These are phyloP conservation scores for Taphrina betulina DNA, from an alignment of 1,139 yeast genomes.

Conservation along the genomic window DNA sequence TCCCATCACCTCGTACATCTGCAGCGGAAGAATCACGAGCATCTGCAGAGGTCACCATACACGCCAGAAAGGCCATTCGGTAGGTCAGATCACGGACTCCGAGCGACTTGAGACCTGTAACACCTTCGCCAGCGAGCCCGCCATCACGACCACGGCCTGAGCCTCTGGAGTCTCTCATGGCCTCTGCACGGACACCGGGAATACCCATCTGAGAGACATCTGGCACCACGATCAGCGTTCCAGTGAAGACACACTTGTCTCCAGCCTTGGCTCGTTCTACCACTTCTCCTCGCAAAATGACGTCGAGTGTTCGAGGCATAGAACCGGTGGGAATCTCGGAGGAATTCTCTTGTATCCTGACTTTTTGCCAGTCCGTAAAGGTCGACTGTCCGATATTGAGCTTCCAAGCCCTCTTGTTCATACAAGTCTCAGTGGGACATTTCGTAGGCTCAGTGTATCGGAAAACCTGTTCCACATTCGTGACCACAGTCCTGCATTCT, in stretches of 20 bases:
- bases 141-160: slow-evolving; percentile 64
- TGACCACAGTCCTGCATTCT: slow-evolving; percentile 77
- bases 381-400: slow-evolving; percentile 78
- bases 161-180: slow-evolving; percentile 68
- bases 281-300: slow-evolving; percentile 86
- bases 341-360: slow-evolving; percentile 91
- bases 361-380: slow-evolving; percentile 96
- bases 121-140: slow-evolving; percentile 64
- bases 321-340: slow-evolving; percentile 97
- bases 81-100: slow-evolving; percentile 96
- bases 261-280: slow-evolving; percentile 98
- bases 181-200: slow-evolving; percentile 90
- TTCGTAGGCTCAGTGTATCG: slow-evolving; percentile 93
- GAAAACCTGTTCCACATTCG: slow-evolving; percentile 89
- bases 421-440: slow-evolving; percentile 84
- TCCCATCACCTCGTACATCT: slow-evolving; percentile 52
- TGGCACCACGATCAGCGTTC: slow-evolving; percentile 93
- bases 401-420: slow-evolving; percentile 83
- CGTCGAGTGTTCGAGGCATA: slow-evolving; percentile 97
- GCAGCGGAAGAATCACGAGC: slow-evolving; percentile 43
- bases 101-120: slow-evolving; percentile 75
- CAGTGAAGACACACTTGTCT: slow-evolving; percentile 91
- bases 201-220: slow-evolving; percentile 93
- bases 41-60: slow-evolving; percentile 62
- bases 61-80: slow-evolving; percentile 84